Evolutionary conservation across 768 basidiomycete genomes (phyloP), one percentile per base, ranked within the genome.

Genomic region (Phallus indusiatus): DNA sequence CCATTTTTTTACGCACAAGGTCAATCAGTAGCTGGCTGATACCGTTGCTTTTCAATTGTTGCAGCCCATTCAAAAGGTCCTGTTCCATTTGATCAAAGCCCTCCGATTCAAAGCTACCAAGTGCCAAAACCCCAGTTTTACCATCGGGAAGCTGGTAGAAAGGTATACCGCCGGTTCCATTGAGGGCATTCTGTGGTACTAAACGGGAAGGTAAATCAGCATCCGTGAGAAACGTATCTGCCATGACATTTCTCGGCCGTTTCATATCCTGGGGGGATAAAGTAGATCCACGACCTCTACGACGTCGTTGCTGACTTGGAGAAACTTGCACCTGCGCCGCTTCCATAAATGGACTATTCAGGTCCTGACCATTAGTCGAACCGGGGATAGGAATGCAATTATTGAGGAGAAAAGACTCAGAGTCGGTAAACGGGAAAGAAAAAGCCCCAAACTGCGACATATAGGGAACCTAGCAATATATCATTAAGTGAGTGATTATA

Each of bases 1-100:
- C 28, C 22, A 54, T 20, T 9, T 22, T 52, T 28, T 17, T 16
- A 66, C 70, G 18, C 57, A 70, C 71, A 63, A 84, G 77, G 70
- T 84, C 82, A 24, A 84, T 79, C 51, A 85, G 75, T 42, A 85
- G 68, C 58, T 75, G 76, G 17, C 73, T 76, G 3, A 78, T 80
- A 21, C 82, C 83, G 55, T 67, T 56, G 22, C 65, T 64, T 66
- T 76, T 82, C 62, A 84, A 66, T 14, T 71, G 74, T 54, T 73
- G 64, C 61, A 83, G 64, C 10, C 82, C 82, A 17, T 69, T 66
- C 51, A 83, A 59, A 52, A 85, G 63, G 37, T 73, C 72, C 35
- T 65, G 60, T 56, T 76, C 70, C 62, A 83, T 78, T 7, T 60
- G 60, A 34, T 67, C 67, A 61, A 77, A 79, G 60, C 73, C 71